Base-by-base conservation (phyloP, 2,329 filamentous ascomycete species). In the Xylaria sp. region DNA sequence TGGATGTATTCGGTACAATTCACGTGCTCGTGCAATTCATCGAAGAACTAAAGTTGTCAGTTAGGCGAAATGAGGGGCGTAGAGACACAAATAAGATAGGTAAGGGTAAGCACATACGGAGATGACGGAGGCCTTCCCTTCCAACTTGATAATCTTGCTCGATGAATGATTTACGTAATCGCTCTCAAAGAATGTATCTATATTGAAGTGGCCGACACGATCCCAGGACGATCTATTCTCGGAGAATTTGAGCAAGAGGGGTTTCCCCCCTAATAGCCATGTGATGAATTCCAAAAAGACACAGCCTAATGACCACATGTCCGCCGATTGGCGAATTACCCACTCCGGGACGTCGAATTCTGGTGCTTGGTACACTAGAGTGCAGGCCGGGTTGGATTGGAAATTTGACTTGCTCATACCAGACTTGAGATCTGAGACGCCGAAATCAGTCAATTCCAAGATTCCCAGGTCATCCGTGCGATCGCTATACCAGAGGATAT, bases 221-320 rank as follows among this genome's bases (percentile, higher is more conserved):
- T 51, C 48, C 48, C 48, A 51, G 6, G 23, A 27, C 13, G 29
- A 1, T 27, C 48, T 27, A 23, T 51, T 27, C 13, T 3, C 6
- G 48, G 48, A 16, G 29, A 68, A 68, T 12, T 54, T 10, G 4
- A 18, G 5, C 13, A 64, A 2, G 10, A 69, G 57, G 2, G n/a
- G 8, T 18, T 25, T 3, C 2, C 66, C 61, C 2, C 60, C 67
- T 1, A 67, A 63, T 2, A 63, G 12, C 67, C 67, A 69, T 2
- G 63, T 37, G n/a, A 69, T 40, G 25, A 69, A 69, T n/a, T 63
- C 59, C 21, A 69, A 4, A 27, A 35, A 69, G 6, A 66, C 63
- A 27, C 63, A 66, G 21, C 59, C 63, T 13, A 69, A 18, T 8
- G 67, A 66, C 67, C 63, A 69, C 6, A 66, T 66, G 23, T 69